Percentiles rank a stretch among this genome's conserved stretches.
phyloP scores from a whole-genome alignment of 495 filamentous ascomycete genomes.

The Aspergillus bertholletiae region DNA sequence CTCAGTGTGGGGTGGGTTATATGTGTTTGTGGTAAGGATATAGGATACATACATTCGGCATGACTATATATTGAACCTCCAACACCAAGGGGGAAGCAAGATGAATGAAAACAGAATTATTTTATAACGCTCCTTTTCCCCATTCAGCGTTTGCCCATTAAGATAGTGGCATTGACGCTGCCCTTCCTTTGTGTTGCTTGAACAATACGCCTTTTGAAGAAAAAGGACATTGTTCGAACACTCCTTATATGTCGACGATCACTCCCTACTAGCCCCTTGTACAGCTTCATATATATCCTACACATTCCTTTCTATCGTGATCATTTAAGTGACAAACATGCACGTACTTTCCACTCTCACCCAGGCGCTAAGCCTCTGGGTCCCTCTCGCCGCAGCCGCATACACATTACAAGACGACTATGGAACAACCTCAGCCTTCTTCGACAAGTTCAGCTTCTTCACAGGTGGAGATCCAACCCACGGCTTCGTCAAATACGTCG shows the following conservation, averaged over 20 bases:
- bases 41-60: background rate
- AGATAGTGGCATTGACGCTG: background rate
- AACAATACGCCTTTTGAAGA: background rate
- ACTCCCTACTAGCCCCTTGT: too few relatives aligned
- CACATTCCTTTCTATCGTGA: conserved; percentile 4
- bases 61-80: background rate
- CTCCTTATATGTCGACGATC: background rate
- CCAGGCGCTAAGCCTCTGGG: conserved; percentile 35
- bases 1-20: background rate
- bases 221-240: background rate
- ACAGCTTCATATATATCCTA: background rate
- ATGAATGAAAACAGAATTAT: background rate
- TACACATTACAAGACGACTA: conserved; percentile 51
- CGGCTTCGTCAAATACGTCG: conserved; percentile 64
- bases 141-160: background rate
- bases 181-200: background rate
- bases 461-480: conserved; percentile 59
- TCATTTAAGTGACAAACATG: conserved; percentile 30
- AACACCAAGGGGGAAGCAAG: background rate
- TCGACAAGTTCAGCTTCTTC: conserved; percentile 52
- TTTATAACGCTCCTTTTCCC: background rate
- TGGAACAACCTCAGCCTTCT: conserved; percentile 35
- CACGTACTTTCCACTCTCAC: conserved; percentile 37
- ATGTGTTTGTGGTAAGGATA: background rate
- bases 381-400: conserved; percentile 38